These are phyloP conservation scores for Marasmius fiardii DNA, from an alignment of 1,284 basidiomycete species.

Conservation along the genomic window DNA sequence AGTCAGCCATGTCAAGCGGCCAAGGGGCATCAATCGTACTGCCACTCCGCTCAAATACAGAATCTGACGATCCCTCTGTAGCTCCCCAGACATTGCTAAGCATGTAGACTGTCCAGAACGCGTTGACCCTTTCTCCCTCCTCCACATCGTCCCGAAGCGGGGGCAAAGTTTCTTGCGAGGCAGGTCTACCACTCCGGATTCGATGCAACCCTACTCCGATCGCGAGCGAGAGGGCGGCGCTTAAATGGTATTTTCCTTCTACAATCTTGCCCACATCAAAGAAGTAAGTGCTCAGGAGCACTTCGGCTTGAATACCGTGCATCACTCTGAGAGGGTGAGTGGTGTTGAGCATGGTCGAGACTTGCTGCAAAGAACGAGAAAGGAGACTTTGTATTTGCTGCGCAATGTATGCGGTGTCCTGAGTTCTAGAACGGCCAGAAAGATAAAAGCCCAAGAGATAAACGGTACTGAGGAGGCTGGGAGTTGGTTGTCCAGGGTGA, in stretches of 20 bases:
- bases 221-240: neutral
- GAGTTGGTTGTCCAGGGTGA: conserved; percentile 39
- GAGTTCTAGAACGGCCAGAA: conserved; percentile 20
- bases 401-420: too few relatives aligned
- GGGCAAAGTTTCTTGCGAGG: neutral
- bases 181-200: neutral
- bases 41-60: neutral
- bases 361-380: neutral
- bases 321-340: neutral
- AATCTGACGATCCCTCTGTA: neutral
- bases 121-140: conserved; percentile 2
- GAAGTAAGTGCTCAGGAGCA: neutral
- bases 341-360: neutral
- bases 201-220: neutral
- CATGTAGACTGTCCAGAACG: neutral
- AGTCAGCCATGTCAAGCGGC: neutral
- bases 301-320: neutral
- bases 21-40: neutral
- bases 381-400: neutral
- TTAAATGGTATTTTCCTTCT: neutral
- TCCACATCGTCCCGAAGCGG: neutral
- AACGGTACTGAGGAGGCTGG: conserved; percentile 43
- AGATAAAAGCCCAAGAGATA: conserved; percentile 50
- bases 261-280: neutral
- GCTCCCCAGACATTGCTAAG: conserved; percentile 1